Evolutionary conservation across 2,329 filamentous ascomycete species (phyloP), one percentile per base, ranked within the genome.

Genomic region (Colletotrichum noveboracense): DNA sequence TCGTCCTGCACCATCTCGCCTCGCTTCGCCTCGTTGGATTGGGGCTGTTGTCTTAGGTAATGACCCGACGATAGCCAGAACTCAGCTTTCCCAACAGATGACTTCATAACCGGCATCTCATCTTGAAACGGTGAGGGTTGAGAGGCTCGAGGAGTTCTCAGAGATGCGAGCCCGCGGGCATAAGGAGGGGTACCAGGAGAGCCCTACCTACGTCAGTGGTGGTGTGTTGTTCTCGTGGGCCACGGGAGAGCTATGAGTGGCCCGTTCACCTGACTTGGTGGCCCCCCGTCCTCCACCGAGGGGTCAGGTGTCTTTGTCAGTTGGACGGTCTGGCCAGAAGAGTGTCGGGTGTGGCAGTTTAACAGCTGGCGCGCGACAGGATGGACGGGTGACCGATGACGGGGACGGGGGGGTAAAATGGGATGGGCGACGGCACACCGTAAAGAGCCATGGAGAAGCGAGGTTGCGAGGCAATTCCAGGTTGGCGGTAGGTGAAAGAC

Each of bases 211-310:
- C 74, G 74, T 76, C 74, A 76, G 65, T 24, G 66, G 36, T 71
- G 65, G 71, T 76, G 74, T 70, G 74, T 70, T 76, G 71, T 76
- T 76, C 74, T 74, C 74, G 74, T 76, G 74, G 74, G 71, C 74
- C 65, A 21, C 55, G 26, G 34, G 52, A 70, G 52, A 65, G 66
- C 66, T 71, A 61, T 76, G 74, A 76, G 66, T 74, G 74, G 74
- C 61, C 61, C 38, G 38, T 75, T 71, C 74, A 71, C 74, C 74
- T 76, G 74, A 76, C 74, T 36, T 71, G 69, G 64, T 64, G 64
- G 30, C 43, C 74, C 48, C 64, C 61, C 36, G 18, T 74, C 74
- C 71, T 70, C 71, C 74, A 75, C 71, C 66, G 71, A 71, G 73
- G 55, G 71, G 74, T 76, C 74, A 76, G 74, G 74, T 76, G 74